Evolutionary conservation across 192 early-diverging fungal species (phyloP), one percentile per base, ranked within the genome.

Genomic region (Anaeromyces robustus): DNA sequence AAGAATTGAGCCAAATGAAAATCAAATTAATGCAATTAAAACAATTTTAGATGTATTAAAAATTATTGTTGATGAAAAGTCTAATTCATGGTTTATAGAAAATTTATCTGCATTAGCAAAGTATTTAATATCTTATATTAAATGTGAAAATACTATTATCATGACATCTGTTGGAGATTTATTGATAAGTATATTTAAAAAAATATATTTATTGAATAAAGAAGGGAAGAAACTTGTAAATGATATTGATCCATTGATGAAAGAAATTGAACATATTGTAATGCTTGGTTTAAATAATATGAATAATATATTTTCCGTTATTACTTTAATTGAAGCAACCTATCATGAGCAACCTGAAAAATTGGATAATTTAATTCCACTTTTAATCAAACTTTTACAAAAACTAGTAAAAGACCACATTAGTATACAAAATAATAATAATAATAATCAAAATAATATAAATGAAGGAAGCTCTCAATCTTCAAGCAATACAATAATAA

Each of bases 321-420:
- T 95, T 34, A 89, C 88, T 29, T 86, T 93, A 18, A 86, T 95
- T 59, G 88, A 93, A 78, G 92, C 93, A 30, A 87, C 89, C 0
- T 86, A 89, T 80, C 87, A 89, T 78, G 87, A 87, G 77, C 87
- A 87, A 3, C 89, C 89, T 81, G 92, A 92, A 80, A 89, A 91
- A 29, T 86, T 94, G 32, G 92, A 94, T 84, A 83, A 85, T 30
- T 92, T 92, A 83, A 87, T 97, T 11, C 86, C 92, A 22, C 91
- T 90, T 29, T 82, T 99, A 68, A 92, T 96, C 85, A 95, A 94
- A 81, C 84, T 96, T 11, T 85, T 98, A 1, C 92, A 93, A 82
- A 94, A 93, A 83, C 87, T 97, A 29, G 92, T 94, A 34, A 96
- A 93, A 82, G 96, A 97, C 32, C 92, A 95, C 83, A 86, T 68